Evolutionary conservation across 2,329 filamentous ascomycete species (phyloP).

Genomic region (Pseudogymnoascus sp.): DNA sequence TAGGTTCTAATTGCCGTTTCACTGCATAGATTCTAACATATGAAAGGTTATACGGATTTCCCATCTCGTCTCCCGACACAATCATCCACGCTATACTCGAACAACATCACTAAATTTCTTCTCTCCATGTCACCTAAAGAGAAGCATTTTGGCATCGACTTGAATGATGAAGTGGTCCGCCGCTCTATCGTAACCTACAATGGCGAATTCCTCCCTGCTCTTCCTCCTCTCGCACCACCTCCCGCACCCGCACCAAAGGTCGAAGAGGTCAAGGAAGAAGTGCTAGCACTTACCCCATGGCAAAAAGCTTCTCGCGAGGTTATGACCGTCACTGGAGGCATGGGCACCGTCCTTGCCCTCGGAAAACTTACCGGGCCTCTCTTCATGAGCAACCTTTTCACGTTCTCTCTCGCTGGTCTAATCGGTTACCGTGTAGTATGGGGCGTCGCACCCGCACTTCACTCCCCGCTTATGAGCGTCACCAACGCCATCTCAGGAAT

Average conservation of each 20-base stretch:
- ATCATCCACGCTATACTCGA: constrained; percentile 82
- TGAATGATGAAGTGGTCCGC: constrained; percentile 77
- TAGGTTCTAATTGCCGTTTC: constrained; percentile 29
- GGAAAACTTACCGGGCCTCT: constrained; percentile 74
- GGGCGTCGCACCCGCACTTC: constrained; percentile 75
- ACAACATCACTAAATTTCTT: constrained; percentile 85
- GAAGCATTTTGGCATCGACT: constrained; percentile 70
- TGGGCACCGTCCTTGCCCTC: constrained; percentile 66
- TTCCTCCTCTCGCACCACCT: constrained; percentile 58
- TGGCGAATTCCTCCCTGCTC: constrained; percentile 66
- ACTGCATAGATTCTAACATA: constrained; percentile 19
- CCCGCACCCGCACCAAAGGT: constrained; percentile 43
- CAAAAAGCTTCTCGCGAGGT: constrained; percentile 73
- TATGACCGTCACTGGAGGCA: constrained; percentile 63
- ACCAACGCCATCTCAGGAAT: constrained; percentile 86
- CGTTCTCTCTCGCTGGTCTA: constrained; percentile 72
- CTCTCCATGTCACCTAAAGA: constrained; percentile 73
- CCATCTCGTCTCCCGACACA: constrained; percentile 82
- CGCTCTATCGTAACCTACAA: constrained; percentile 75
- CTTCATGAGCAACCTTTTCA: constrained; percentile 85
- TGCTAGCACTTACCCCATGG: constrained; percentile 68
- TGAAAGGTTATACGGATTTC: constrained; percentile 69
- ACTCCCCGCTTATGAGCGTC: constrained; percentile 85
- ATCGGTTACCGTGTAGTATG: constrained; percentile 85
- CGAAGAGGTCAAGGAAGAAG: constrained; percentile 43